Conservation (phyloP, 192 early-diverging fungal species). For the Chytriomyces hyalinus region DNA sequence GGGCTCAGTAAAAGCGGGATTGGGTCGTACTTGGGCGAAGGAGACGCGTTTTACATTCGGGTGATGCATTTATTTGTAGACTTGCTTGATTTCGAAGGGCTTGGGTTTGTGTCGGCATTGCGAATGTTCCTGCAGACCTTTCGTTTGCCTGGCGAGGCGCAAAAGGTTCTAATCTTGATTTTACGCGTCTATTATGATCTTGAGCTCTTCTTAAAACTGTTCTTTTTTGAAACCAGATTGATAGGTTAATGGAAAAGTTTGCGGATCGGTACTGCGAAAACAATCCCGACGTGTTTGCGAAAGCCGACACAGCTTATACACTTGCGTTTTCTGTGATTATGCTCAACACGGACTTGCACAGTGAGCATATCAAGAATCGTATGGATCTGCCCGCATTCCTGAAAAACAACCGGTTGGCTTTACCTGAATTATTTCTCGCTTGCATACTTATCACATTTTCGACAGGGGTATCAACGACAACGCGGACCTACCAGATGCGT, state of each 20-base stretch:
- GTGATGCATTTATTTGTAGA: constrained; percentile 70
- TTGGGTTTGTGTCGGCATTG: constrained; percentile 63
- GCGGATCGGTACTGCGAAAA: constrained; percentile 67
- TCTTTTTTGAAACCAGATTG: constrained; percentile 47
- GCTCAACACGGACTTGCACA: constrained; percentile 70
- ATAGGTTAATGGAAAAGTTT: constrained; percentile 72
- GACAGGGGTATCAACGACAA: constrained; percentile 86
- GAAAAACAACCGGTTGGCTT: constrained; percentile 57
- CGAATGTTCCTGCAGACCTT: constrained; percentile 64
- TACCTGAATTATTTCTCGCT: background rate
- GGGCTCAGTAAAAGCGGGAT: constrained; percentile 60
- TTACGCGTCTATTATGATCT: background rate
- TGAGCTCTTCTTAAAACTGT: background rate
- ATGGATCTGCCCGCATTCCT: constrained; percentile 65
- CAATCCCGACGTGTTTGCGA: constrained; percentile 64
- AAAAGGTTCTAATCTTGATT: constrained; percentile 47
- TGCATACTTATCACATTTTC: too few relatives aligned
- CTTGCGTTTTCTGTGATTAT: constrained; percentile 70
- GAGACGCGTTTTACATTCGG: constrained; percentile 55
- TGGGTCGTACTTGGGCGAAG: constrained; percentile 66
- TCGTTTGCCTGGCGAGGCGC: constrained; percentile 67
- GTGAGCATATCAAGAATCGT: constrained; percentile 60
- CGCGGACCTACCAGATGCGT: constrained; percentile 72
- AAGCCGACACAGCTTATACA: constrained; percentile 68
- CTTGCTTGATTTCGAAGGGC: constrained; percentile 56